A percentile compares a stretch with the other conserved stretches of the same genome.
Conservation (phyloP, 257 asterid species). For the Solanum dulcamara region DNA sequence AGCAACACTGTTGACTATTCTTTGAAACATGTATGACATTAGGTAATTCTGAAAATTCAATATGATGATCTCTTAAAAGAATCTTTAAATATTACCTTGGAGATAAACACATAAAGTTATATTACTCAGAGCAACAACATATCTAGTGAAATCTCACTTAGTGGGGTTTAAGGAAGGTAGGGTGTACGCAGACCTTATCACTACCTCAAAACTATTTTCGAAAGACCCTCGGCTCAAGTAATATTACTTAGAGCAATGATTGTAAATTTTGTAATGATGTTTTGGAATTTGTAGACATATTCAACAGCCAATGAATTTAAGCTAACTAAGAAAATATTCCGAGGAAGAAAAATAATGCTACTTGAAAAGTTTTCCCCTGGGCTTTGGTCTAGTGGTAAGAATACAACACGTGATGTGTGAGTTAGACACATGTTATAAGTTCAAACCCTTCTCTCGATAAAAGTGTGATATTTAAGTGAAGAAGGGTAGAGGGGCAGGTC, state of each 20-base stretch:
- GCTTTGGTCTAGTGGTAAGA: background rate
- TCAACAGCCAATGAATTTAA: background rate
- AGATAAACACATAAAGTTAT: background rate
- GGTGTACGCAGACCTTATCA: too few relatives aligned
- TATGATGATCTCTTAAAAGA: background rate
- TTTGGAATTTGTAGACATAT: background rate
- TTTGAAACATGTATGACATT: too few relatives aligned
- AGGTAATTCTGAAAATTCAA: background rate
- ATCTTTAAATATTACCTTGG: background rate
- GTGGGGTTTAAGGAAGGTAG: too few relatives aligned
- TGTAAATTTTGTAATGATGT: background rate
- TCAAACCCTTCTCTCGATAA: too few relatives aligned
- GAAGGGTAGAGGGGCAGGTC: background rate
- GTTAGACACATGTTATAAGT: background rate
- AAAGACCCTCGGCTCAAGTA: too few relatives aligned
- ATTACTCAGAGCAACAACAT: background rate
- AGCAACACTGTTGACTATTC: too few relatives aligned
- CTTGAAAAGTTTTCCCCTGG: background rate
- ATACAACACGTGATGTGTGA: too few relatives aligned
- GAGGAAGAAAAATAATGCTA: background rate
- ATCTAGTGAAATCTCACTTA: too few relatives aligned
- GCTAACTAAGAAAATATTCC: background rate
- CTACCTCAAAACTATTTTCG: too few relatives aligned
- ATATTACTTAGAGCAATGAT: background rate
- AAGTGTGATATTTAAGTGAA: background rate